Base-by-base conservation (phyloP, 78 protist species). In the Dictyostelium citrinum region DNA sequence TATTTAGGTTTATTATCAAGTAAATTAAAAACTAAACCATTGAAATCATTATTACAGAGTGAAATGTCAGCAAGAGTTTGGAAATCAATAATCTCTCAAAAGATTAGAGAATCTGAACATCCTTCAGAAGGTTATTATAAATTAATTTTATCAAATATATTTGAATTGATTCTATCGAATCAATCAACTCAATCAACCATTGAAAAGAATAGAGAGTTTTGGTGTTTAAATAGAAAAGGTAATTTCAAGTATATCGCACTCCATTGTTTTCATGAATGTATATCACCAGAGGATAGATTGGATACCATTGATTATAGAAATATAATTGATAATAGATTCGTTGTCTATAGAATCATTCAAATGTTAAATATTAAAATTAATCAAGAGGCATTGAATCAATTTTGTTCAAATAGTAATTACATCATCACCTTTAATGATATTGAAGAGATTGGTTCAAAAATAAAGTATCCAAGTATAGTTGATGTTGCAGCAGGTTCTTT, bases 1-100 rank as follows among this genome's bases (percentile, higher is more conserved):
- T 90, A 83, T 70, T 77, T 90, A 60, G 95, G 95, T 10, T 17
- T 81, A 2, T 16, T 90, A 22, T 74, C 70, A 49, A 61, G 29
- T 43, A 49, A 55, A 17, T 60, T 11, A 78, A 24, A 27, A 24
- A 80, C 49, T 1, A 64, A 27, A 22, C 7, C 27, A 24, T 90
- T 27, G 41, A 43, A 45, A 29, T 49, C 12, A 2, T 29, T 80
- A 11, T 68, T 90, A 12, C 61, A 79, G 35, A 77, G 83, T 24
- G 95, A 90, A 27, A 22, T 90, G 6, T 20, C 72, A 10, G 88
- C 88, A 27, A 45, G 95, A 41, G 85, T 78, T 17, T 83, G 90
- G 90, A 90, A 90, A 58, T 58, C 51, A 22, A 67, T 78, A 12
- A 86, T 78, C 24, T 16, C 68, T 20, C 20, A 68, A 20, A 37